A percentile compares a stretch with the other conserved stretches of the same genome.
These are phyloP conservation scores for Penicillium salamii DNA, from an alignment of 495 filamentous ascomycete species.

Conservation along the genomic window DNA sequence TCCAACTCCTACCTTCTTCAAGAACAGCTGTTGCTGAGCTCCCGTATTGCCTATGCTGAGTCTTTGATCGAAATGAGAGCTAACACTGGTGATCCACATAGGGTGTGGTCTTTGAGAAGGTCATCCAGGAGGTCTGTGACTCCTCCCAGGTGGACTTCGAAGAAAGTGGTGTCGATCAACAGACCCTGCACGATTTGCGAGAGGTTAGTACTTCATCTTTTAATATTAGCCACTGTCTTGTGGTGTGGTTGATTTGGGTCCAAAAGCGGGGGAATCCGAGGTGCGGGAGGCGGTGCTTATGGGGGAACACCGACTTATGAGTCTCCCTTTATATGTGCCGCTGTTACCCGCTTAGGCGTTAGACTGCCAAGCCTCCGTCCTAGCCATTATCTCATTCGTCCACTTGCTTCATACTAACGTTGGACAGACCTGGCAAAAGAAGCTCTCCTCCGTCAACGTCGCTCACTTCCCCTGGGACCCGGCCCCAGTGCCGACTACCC, in stretches of 20 bases:
- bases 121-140: conserved; percentile 89
- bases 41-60: background rate
- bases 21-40: background rate
- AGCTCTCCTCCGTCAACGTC: conserved; percentile 75
- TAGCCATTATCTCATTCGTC: conserved; percentile 12
- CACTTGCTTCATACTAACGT: conserved; percentile 18
- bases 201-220: conserved; percentile 56
- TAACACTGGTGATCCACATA: conserved; percentile 41
- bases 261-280: conserved; percentile 33
- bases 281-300: conserved; percentile 42
- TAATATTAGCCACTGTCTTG: conserved; percentile 14
- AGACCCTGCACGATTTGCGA: conserved; percentile 78
- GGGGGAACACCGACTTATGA: conserved; percentile 41
- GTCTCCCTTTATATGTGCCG: conserved; percentile 42
- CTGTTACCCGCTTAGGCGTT: conserved; percentile 32
- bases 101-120: conserved; percentile 81
- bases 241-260: conserved; percentile 13
- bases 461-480: conserved; percentile 97
- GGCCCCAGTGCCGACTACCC: conserved; percentile 46
- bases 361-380: conserved; percentile 28
- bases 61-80: conserved; percentile 14
- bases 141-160: conserved; percentile 92
- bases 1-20: too few species aligned
- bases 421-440: conserved; percentile 84
- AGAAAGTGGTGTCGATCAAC: conserved; percentile 86